phyloP scores from a whole-genome alignment of 495 filamentous ascomycete genomes.

The Daldinia childiae region DNA sequence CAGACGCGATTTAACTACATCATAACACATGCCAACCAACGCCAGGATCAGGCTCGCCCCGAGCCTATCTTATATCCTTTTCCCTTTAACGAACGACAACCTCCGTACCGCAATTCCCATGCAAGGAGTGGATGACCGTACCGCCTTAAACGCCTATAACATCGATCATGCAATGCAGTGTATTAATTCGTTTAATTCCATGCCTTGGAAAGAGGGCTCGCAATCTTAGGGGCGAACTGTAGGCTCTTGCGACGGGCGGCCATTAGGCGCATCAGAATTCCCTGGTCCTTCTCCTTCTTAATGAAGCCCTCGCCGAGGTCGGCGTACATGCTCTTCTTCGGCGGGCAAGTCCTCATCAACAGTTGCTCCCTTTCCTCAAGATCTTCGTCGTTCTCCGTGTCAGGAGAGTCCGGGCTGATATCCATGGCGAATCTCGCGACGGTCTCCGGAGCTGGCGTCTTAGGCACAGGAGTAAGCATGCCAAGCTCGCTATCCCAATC shows the following conservation, averaged over 20 bases:
- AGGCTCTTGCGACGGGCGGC: conserved; percentile 81
- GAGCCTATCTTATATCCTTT: not conserved
- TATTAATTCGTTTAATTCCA: conserved; percentile 45
- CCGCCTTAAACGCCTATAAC: not conserved
- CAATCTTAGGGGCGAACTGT: conserved; percentile 80
- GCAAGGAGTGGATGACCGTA: not conserved
- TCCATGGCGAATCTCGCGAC: conserved; percentile 55
- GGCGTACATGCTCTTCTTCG: conserved; percentile 64
- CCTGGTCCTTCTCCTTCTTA: conserved; percentile 55
- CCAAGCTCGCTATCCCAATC: conserved; percentile 48
- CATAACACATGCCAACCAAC: no score
- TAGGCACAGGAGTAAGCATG: conserved; percentile 60
- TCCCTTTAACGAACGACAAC: conserved; percentile 10
- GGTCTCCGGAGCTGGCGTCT: conserved; percentile 62
- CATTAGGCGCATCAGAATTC: conserved; percentile 71
- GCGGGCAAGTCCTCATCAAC: conserved; percentile 77
- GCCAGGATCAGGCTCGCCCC: no score
- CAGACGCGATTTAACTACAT: no score
- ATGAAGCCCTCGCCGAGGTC: conserved; percentile 52
- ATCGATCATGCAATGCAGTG: not conserved
- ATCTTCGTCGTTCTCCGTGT: conserved; percentile 24
- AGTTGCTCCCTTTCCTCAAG: conserved; percentile 57
- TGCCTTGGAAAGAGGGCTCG: conserved; percentile 73
- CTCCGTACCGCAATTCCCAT: conserved; percentile 2
- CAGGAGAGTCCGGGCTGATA: conserved; percentile 50